Conservation (phyloP, 2,329 filamentous ascomycete species). For the Macrophomina phaseolina region DNA sequence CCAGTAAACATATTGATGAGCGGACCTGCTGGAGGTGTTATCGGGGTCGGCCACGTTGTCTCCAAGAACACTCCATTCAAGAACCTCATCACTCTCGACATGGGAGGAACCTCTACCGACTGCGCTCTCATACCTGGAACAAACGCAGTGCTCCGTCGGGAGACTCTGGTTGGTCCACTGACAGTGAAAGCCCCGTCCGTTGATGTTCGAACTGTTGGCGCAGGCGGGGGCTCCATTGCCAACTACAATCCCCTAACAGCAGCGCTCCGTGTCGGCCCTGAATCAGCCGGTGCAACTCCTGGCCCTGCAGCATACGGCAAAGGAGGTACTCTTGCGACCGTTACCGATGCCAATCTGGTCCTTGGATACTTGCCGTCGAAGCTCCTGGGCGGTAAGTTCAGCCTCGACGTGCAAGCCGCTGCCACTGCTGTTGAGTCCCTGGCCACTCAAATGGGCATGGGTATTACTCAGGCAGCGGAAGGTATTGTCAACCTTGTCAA, state of each 20-base stretch:
- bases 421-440: conserved; percentile 49
- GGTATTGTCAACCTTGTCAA: conserved; percentile 58
- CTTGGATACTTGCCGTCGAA: conserved; percentile 56
- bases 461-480: conserved; percentile 51
- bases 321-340: conserved; percentile 53
- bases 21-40: conserved; percentile 57
- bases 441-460: conserved; percentile 54
- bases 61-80: conserved; percentile 54
- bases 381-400: conserved; percentile 54
- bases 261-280: conserved; percentile 57
- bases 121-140: conserved; percentile 54
- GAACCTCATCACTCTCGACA: conserved; percentile 57
- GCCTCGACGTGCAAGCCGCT: conserved; percentile 53
- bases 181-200: conserved; percentile 55
- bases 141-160: conserved; percentile 51
- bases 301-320: conserved; percentile 59
- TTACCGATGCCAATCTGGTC: conserved; percentile 57
- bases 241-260: conserved; percentile 55
- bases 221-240: conserved; percentile 57
- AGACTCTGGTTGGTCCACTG: conserved; percentile 52
- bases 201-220: conserved; percentile 57
- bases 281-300: conserved; percentile 56
- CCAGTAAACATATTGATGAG: conserved; percentile 59
- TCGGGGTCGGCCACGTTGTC: conserved; percentile 55
- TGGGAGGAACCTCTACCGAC: conserved; percentile 59